Percentiles rank a stretch among this genome's conserved stretches.
These are phyloP conservation scores for Basipetospora chlamydospora DNA, from an alignment of 2,329 filamentous ascomycete species.

Conservation along the genomic window DNA sequence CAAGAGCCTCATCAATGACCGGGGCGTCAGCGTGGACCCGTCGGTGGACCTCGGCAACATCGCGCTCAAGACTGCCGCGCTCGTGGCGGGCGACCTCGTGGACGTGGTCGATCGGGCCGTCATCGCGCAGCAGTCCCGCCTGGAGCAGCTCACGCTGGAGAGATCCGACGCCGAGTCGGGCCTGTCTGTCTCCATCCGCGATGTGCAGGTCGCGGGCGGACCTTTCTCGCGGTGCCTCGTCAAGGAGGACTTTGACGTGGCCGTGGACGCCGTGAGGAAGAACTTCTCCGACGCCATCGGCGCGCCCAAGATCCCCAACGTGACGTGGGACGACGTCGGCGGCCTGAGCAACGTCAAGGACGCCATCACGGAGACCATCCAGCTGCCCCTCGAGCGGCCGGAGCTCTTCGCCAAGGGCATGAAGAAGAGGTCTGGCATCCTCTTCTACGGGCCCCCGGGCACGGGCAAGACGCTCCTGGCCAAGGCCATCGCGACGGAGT, in stretches of 20 bases:
- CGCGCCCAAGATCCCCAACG: slow-evolving; percentile 93
- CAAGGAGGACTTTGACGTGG: slow-evolving; percentile 75
- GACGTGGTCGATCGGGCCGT: slow-evolving; percentile 87
- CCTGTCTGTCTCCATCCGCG: slow-evolving; percentile 48
- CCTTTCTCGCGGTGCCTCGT: slow-evolving; percentile 64
- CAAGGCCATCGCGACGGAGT: slow-evolving; percentile 86
- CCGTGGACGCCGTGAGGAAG: slow-evolving; percentile 88
- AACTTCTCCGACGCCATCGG: slow-evolving; percentile 97
- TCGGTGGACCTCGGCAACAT: slow-evolving; percentile 75
- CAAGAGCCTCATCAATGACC: slow-evolving; percentile 60
- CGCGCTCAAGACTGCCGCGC: slow-evolving; percentile 85
- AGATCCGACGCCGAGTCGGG: slow-evolving; percentile 20
- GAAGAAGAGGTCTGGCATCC: slow-evolving; percentile 90
- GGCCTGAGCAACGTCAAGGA: slow-evolving; percentile 90
- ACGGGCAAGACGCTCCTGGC: slow-evolving; percentile 87
- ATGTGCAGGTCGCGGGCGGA: slow-evolving; percentile 81
- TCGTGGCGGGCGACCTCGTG: slow-evolving; percentile 86
- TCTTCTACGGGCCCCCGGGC: slow-evolving; percentile 84
- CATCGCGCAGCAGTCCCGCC: slow-evolving; percentile 58
- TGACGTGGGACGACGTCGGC: slow-evolving; percentile 91
- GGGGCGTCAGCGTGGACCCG: slow-evolving; percentile 61
- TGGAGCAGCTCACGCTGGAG: slow-evolving; percentile 51
- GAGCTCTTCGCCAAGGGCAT: slow-evolving; percentile 94
- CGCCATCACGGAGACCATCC: slow-evolving; percentile 92
- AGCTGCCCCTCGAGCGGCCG: slow-evolving; percentile 77